Evolutionary conservation across 352 stramenopile species (phyloP).

Genomic region (Phytophthora rubi): DNA sequence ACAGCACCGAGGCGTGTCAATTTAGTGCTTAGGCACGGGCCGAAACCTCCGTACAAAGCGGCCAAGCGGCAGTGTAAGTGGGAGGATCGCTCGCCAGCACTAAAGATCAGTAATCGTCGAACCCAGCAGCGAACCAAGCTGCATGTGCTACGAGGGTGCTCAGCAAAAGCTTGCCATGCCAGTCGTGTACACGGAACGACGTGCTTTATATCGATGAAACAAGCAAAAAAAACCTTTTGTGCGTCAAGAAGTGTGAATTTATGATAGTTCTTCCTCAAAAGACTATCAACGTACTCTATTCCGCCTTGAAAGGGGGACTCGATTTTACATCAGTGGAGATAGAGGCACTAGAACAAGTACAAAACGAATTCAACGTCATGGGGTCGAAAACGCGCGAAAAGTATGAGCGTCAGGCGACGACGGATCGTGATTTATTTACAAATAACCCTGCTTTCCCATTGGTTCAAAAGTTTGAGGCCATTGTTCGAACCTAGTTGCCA

Average conservation of each 20-base stretch:
- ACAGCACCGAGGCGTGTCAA: not conserved
- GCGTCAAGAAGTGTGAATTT: not conserved
- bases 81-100: not conserved
- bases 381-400: slow-evolving; percentile 7
- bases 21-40: not conserved
- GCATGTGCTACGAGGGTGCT: not conserved
- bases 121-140: slow-evolving; percentile 7
- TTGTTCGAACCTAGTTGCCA: slow-evolving; percentile 7
- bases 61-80: not conserved
- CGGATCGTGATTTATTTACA: not conserved
- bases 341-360: not conserved
- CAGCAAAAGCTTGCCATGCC: not conserved
- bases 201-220: slow-evolving; percentile 2
- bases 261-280: slow-evolving; percentile 10
- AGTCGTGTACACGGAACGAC: slow-evolving; percentile 4
- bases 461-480: not conserved
- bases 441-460: not conserved
- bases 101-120: slow-evolving; percentile 3
- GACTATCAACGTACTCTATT: slow-evolving; percentile 4
- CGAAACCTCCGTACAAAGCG: slow-evolving; percentile 4
- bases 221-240: slow-evolving; percentile 1
- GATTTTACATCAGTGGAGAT: not conserved
- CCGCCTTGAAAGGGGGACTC: not conserved
- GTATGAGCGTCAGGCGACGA: not conserved
- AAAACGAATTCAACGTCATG: not conserved